Percentiles rank a stretch among this genome's conserved stretches.
Evolutionary conservation across 441 rosid species (phyloP).

Genomic region (Corymbia citriodora): DNA sequence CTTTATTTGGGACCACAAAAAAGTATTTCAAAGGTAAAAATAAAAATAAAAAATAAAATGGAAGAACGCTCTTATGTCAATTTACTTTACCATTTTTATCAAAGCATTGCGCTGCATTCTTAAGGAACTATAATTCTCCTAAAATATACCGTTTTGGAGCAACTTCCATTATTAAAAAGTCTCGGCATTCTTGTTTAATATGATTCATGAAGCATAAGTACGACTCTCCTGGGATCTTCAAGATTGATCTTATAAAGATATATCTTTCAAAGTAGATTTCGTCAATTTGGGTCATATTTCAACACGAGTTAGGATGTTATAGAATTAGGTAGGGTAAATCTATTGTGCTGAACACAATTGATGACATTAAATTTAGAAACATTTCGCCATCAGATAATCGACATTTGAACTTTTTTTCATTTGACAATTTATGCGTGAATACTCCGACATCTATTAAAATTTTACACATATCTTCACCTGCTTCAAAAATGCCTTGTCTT

Average conservation of each 20-base stretch:
- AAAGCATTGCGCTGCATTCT: neutral
- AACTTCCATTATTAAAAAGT: neutral
- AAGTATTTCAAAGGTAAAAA: neutral
- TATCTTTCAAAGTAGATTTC: accelerated
- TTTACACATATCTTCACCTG: no score
- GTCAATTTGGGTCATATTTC: accelerated
- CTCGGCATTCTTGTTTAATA: accelerated
- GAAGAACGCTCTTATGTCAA: neutral
- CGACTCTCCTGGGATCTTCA: accelerated
- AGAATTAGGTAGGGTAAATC: neutral
- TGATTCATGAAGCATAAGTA: accelerated
- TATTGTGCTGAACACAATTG: neutral
- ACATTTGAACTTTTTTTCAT: neutral
- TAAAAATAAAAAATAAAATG: neutral
- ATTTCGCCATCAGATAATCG: neutral
- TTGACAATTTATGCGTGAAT: no score
- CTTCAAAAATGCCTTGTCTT: no score
- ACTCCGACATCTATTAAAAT: no score
- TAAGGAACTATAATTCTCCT: neutral
- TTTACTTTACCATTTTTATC: neutral
- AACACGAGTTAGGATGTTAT: accelerated
- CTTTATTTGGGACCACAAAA: neutral
- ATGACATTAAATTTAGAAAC: neutral
- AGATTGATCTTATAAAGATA: neutral
- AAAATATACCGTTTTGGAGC: accelerated